These are phyloP conservation scores for Talaromyces rugulosus DNA, from an alignment of 2,329 filamentous ascomycete genomes.

Conservation along the genomic window DNA sequence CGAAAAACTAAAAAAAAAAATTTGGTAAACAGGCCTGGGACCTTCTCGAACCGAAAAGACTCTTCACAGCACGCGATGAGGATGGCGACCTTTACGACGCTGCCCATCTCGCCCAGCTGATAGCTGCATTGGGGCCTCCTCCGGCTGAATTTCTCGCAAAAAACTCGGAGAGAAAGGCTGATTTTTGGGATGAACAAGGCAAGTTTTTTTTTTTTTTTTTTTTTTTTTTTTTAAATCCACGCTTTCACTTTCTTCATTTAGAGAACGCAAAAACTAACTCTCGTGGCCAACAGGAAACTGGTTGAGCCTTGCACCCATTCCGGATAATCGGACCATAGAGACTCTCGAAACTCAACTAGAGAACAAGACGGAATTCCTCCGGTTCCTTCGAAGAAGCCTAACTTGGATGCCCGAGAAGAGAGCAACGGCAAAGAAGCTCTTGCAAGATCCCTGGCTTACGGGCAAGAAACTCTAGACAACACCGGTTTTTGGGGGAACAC, in stretches of 20 bases:
- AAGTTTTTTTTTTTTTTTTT: neutral
- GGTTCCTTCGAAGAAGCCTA: neutral
- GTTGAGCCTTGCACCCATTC: neutral
- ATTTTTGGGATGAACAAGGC: slow-evolving; percentile 1
- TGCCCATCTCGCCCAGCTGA: slow-evolving; percentile 3
- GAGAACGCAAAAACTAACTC: neutral
- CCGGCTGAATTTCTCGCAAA: slow-evolving; percentile 3
- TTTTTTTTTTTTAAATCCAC: too few species aligned
- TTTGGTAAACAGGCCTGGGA: slow-evolving; percentile 2
- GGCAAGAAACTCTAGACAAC: slow-evolving; percentile 31
- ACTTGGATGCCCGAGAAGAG: slow-evolving; percentile 2
- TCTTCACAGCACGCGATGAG: neutral
- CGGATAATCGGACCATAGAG: neutral
- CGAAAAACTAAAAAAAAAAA: too few species aligned
- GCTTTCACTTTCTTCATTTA: too few species aligned
- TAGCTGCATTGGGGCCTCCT: slow-evolving; percentile 1
- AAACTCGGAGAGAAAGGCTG: neutral
- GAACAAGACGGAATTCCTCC: neutral
- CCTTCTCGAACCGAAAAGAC: neutral
- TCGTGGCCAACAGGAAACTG: neutral
- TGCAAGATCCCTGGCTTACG: slow-evolving; percentile 4
- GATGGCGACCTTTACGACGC: slow-evolving; percentile 4
- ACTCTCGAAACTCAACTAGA: neutral
- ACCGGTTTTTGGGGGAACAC: too few species aligned
- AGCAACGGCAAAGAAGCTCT: slow-evolving; percentile 5